Evolutionary conservation across 495 filamentous ascomycete genomes (phyloP).

Genomic region (Endocarpon pusillum): DNA sequence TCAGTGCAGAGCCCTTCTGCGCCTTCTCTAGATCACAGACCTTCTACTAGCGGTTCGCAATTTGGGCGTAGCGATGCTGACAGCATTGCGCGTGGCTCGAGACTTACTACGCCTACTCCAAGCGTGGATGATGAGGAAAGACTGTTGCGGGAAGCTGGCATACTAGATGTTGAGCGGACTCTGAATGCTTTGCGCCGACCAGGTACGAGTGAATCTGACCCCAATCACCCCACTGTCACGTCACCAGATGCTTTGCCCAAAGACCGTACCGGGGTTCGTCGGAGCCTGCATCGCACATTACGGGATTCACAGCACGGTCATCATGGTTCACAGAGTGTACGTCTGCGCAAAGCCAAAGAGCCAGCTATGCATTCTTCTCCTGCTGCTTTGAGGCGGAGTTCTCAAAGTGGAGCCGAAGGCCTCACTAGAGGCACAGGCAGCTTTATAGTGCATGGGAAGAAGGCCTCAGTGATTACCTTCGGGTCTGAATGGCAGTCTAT

Average conservation of each 20-base stretch:
- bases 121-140: conserved; percentile 28
- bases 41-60: no score
- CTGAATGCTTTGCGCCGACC: conserved; percentile 19
- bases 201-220: conserved; percentile 20
- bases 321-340: conserved; percentile 44
- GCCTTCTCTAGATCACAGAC: no score
- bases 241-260: conserved; percentile 17
- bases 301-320: conserved; percentile 57
- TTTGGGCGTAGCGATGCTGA: no score
- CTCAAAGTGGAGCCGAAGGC: conserved; percentile 38
- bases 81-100: conserved; percentile 18
- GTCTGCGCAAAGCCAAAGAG: conserved; percentile 62
- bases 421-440: conserved; percentile 64
- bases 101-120: conserved; percentile 18
- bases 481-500: conserved; percentile 78
- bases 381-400: conserved; percentile 38
- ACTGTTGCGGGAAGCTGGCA: conserved; percentile 28
- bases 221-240: conserved; percentile 19
- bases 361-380: conserved; percentile 34
- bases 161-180: conserved; percentile 27
- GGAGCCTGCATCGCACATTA: conserved; percentile 86
- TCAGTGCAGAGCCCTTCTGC: no score
- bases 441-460: conserved; percentile 95
- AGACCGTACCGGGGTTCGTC: conserved; percentile 49
- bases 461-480: conserved; percentile 89